A percentile compares a stretch with the other conserved stretches of the same genome.
phyloP scores from a whole-genome alignment of 2,329 filamentous ascomycete species.

The Colletotrichum shisoi region DNA sequence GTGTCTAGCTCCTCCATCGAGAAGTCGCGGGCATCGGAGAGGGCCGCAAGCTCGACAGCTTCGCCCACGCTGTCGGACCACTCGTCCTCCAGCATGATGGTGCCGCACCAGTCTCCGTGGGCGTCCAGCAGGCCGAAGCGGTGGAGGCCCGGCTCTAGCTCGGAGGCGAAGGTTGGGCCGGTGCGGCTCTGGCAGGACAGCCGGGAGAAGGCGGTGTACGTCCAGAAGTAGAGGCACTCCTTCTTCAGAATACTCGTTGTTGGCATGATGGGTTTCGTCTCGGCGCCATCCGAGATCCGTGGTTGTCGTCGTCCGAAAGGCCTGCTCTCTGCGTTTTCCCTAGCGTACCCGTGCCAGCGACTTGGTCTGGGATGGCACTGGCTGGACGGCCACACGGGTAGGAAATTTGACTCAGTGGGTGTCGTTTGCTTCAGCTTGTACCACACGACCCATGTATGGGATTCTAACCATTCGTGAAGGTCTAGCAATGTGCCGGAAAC shows the following conservation, averaged over 20 bases:
- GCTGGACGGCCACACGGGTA: neutral
- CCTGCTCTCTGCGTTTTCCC: neutral
- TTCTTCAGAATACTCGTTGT: neutral
- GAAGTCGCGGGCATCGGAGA: constrained; percentile 2
- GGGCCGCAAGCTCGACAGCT: neutral
- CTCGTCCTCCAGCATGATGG: neutral
- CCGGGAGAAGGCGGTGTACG: neutral
- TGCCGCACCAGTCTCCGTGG: constrained; percentile 4
- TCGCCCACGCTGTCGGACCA: constrained; percentile 3
- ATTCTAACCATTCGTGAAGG: neutral
- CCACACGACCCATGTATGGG: neutral
- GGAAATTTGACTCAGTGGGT: neutral
- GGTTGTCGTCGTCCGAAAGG: neutral
- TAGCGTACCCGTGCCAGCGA: neutral
- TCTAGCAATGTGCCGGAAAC: constrained; percentile 1
- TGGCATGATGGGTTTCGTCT: neutral
- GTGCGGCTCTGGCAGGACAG: neutral
- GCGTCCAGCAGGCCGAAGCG: constrained; percentile 5
- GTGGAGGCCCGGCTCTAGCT: constrained; percentile 3
- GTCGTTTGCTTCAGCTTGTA: neutral
- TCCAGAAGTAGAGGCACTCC: constrained; percentile 4
- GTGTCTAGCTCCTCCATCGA: constrained; percentile 8
- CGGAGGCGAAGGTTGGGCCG: constrained; percentile 1
- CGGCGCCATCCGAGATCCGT: neutral
- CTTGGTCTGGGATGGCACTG: neutral